phyloP scores from a whole-genome alignment of 2,329 filamentous ascomycete genomes.

The Didymella sp. region DNA sequence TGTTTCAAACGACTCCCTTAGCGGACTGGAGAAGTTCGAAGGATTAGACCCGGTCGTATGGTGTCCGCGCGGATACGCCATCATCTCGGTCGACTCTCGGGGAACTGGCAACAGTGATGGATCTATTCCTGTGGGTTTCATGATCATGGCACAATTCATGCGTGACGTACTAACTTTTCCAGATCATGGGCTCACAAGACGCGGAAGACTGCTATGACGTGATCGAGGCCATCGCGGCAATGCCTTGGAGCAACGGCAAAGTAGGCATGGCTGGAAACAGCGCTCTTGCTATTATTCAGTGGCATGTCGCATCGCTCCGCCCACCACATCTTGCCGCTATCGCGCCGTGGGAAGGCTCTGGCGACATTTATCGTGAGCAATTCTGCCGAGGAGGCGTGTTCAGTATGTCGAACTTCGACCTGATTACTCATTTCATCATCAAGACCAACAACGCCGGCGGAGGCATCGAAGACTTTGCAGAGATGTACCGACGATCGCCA shows the following conservation, averaged over 20 bases:
- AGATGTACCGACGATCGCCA: slow-evolving; percentile 52
- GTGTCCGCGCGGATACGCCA: slow-evolving; percentile 45
- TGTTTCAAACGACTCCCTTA: slow-evolving; percentile 22
- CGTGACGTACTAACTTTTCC: background rate
- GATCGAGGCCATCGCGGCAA: slow-evolving; percentile 52
- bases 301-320: slow-evolving; percentile 52
- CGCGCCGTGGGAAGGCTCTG: slow-evolving; percentile 57
- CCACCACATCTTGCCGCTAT: slow-evolving; percentile 55
- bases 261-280: slow-evolving; percentile 57
- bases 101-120: slow-evolving; percentile 48
- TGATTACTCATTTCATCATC: slow-evolving; percentile 34
- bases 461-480: slow-evolving; percentile 49
- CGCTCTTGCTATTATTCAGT: slow-evolving; percentile 53
- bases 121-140: background rate
- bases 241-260: slow-evolving; percentile 55
- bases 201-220: slow-evolving; percentile 57
- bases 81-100: slow-evolving; percentile 44
- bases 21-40: slow-evolving; percentile 54
- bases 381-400: slow-evolving; percentile 50
- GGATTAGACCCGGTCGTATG: slow-evolving; percentile 51
- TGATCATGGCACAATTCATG: background rate
- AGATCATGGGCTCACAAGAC: slow-evolving; percentile 54
- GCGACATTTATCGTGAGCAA: slow-evolving; percentile 58
- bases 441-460: background rate
- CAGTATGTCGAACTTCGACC: slow-evolving; percentile 51